Evolutionary conservation across 2,329 filamentous ascomycete species (phyloP).

Genomic region (Colletotrichum sidae): DNA sequence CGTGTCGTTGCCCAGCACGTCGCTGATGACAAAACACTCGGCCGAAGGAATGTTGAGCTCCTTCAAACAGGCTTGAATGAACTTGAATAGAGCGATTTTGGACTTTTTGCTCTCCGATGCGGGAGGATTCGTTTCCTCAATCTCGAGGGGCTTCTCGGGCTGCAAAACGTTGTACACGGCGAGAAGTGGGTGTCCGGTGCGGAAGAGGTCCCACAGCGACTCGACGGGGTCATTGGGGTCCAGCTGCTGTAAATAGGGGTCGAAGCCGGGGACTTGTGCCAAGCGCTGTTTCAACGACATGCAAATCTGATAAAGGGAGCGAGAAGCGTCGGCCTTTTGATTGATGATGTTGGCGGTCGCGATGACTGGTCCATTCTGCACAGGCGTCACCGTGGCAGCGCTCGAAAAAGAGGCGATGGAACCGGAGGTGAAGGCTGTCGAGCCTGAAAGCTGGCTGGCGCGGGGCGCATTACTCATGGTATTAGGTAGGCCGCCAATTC

Average conservation of each 20-base stretch:
- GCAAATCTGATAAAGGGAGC: constrained; percentile 96
- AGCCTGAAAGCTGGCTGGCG: constrained; percentile 72
- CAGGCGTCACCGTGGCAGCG: constrained; percentile 53
- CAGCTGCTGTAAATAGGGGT: constrained; percentile 78
- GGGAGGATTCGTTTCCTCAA: constrained; percentile 69
- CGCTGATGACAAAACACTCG: constrained; percentile 91
- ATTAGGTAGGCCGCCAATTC: constrained; percentile 57
- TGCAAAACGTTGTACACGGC: constrained; percentile 89
- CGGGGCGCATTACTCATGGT: constrained; percentile 66
- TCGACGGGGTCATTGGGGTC: constrained; percentile 83
- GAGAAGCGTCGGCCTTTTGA: constrained; percentile 89
- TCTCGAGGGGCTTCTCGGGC: constrained; percentile 74
- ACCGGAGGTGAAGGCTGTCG: constrained; percentile 65
- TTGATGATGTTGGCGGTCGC: constrained; percentile 97
- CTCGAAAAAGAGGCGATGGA: constrained; percentile 63
- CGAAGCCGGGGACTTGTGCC: constrained; percentile 85
- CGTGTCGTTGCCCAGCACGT: constrained; percentile 93
- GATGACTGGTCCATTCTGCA: constrained; percentile 69
- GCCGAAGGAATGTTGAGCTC: constrained; percentile 82
- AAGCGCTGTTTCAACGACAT: constrained; percentile 85
- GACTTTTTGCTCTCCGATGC: constrained; percentile 78
- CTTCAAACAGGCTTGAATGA: constrained; percentile 88
- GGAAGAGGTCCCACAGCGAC: constrained; percentile 88
- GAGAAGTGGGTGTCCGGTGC: constrained; percentile 85
- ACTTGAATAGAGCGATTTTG: constrained; percentile 91